Conservation (phyloP, 2,329 filamentous ascomycete genomes). For the Aspergillus viridinutans region DNA sequence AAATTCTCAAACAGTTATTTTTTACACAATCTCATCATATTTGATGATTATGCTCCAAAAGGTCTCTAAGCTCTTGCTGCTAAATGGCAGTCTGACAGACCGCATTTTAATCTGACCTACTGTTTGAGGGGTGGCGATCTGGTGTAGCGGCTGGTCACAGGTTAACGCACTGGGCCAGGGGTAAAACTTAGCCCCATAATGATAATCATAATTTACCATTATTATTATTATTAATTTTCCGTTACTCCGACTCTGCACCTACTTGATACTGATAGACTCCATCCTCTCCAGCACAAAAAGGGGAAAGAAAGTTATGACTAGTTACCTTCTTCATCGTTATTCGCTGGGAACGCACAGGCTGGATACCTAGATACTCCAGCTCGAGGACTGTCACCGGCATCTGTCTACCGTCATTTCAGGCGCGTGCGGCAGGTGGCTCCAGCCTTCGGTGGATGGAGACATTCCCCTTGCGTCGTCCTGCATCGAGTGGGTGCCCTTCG, state of each 20-base stretch:
- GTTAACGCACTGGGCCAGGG: constrained; percentile 20
- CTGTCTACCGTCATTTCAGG: neutral
- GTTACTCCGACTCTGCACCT: neutral
- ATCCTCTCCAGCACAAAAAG: neutral
- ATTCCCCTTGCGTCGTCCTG: constrained; percentile 21
- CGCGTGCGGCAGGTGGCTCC: constrained; percentile 15
- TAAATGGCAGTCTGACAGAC: neutral
- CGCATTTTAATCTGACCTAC: neutral
- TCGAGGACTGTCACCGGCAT: neutral
- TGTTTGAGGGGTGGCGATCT: neutral
- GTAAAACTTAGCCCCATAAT: constrained; percentile 11
- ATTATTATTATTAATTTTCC: neutral
- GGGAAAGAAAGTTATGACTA: neutral
- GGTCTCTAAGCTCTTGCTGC: neutral
- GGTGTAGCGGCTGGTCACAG: constrained; percentile 4
- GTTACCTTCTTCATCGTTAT: neutral
- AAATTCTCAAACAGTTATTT: neutral
- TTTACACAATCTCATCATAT: neutral
- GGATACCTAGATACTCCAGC: neutral
- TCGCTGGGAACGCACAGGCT: neutral
- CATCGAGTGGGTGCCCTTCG: neutral
- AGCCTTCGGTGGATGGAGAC: constrained; percentile 6
- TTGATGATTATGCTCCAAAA: neutral
- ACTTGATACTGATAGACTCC: no score
- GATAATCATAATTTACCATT: neutral